These are phyloP conservation scores for Irpex sp. DNA, from an alignment of 1,284 basidiomycete genomes.

Conservation along the genomic window DNA sequence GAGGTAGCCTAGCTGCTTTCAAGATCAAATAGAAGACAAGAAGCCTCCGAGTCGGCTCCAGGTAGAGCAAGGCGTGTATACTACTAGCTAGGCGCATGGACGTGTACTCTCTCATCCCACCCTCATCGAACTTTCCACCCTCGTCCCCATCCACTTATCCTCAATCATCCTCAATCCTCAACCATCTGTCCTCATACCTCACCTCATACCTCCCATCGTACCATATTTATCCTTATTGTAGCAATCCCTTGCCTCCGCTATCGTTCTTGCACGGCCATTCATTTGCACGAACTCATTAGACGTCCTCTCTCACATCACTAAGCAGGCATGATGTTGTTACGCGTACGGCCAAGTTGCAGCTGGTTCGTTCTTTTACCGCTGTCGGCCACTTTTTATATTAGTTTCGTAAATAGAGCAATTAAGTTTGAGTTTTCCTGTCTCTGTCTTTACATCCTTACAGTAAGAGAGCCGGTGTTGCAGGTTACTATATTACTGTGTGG, in stretches of 20 bases:
- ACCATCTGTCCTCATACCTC: no score
- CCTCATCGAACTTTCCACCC: not conserved
- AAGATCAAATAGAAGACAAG: not conserved
- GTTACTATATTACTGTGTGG: no score
- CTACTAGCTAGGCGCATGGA: not conserved
- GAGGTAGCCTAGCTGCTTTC: not conserved
- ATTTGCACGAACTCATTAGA: not conserved
- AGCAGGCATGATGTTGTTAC: not conserved
- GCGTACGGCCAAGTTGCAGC: not conserved
- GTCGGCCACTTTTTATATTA: no score
- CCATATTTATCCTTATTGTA: slow-evolving; percentile 7
- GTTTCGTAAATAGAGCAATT: no score
- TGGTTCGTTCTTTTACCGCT: not conserved
- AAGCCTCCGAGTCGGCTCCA: not conserved
- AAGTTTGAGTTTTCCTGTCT: no score
- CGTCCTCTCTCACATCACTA: not conserved
- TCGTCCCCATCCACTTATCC: not conserved
- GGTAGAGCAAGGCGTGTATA: not conserved
- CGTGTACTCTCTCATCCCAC: not conserved
- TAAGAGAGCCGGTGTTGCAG: no score
- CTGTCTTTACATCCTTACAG: no score
- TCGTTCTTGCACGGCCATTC: not conserved
- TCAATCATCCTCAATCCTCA: no score
- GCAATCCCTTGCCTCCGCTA: not conserved
- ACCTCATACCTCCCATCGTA: not conserved